phyloP scores from a whole-genome alignment of 2,329 filamentous ascomycete species.

The Alternaria ethzedia region DNA sequence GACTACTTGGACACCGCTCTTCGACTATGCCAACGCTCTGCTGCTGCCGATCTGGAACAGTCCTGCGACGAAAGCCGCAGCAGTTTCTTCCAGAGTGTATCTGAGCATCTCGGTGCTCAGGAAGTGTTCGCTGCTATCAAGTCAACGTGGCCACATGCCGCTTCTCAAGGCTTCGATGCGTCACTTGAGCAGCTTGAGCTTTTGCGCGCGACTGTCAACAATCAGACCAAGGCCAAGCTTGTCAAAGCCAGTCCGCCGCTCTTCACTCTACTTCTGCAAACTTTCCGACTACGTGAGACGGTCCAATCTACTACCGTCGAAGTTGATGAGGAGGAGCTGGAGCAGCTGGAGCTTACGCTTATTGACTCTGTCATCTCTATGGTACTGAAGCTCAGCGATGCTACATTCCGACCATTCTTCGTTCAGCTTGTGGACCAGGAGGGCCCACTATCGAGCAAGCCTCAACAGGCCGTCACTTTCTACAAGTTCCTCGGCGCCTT shows the following conservation, averaged over 20 bases:
- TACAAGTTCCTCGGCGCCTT: conserved; percentile 82
- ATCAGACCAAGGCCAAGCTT: conserved; percentile 78
- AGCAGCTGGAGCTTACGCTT: conserved; percentile 67
- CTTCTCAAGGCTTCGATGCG: conserved; percentile 62
- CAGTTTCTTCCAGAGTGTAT: conserved; percentile 75
- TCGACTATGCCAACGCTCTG: conserved; percentile 73
- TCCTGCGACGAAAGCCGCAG: conserved; percentile 69
- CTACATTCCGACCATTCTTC: conserved; percentile 91
- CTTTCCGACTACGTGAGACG: conserved; percentile 67
- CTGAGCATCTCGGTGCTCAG: conserved; percentile 77
- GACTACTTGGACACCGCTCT: conserved; percentile 76
- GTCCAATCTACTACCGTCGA: conserved; percentile 47
- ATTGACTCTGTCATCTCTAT: conserved; percentile 82
- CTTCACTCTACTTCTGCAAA: conserved; percentile 64
- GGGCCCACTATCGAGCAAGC: conserved; percentile 20
- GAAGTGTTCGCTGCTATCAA: conserved; percentile 77
- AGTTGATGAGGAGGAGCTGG: conserved; percentile 59
- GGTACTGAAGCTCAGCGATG: conserved; percentile 96
- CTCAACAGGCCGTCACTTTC: conserved; percentile 70
- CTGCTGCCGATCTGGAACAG: conserved; percentile 65
- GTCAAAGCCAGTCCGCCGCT: conserved; percentile 74
- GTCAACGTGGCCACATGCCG: conserved; percentile 73
- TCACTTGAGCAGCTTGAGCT: conserved; percentile 72
- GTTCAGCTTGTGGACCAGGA: conserved; percentile 82
- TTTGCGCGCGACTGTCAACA: conserved; percentile 74